These are phyloP conservation scores for Acacia melanoxylon DNA, from an alignment of 306 rosid genomes.

Conservation along the genomic window DNA sequence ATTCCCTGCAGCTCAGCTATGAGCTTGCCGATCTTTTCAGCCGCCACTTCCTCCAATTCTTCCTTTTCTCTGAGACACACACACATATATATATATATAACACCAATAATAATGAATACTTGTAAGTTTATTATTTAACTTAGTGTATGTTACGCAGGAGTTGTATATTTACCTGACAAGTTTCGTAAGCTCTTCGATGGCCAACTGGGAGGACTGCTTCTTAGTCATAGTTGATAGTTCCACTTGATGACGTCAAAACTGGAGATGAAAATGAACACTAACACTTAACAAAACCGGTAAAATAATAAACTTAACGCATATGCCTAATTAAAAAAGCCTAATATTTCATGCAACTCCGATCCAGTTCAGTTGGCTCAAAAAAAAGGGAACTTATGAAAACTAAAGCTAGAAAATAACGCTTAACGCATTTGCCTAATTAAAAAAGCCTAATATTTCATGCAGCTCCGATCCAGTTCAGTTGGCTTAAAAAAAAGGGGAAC, in stretches of 20 bases:
- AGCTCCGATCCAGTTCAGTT: not conserved
- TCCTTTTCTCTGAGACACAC: conserved; percentile 48
- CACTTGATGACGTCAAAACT: not conserved
- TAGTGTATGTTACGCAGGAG: not conserved
- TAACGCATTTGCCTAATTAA: not conserved
- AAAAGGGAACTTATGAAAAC: not conserved
- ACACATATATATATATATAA: not conserved
- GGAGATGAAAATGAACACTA: not conserved
- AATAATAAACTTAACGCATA: not conserved
- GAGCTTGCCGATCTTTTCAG: conserved; percentile 43
- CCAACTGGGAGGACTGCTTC: conserved; percentile 38
- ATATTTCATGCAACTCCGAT: not conserved
- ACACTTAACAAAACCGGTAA: not conserved
- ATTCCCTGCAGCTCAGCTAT: conserved; percentile 32
- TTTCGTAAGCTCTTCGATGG: conserved; percentile 46
- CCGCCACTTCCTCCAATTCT: conserved; percentile 35
- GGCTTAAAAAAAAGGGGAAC: not conserved
- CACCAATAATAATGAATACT: too few species aligned
- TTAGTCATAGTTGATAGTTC: conserved; percentile 35
- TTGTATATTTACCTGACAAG: conserved; percentile 45
- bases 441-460: not conserved
- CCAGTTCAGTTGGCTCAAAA: not conserved
- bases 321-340: too few species aligned
- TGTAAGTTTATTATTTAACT: too few species aligned
- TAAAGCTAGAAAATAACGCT: not conserved